Evolutionary conservation across 2,329 filamentous ascomycete species (phyloP).

Genomic region (Podosphaera fusca): DNA sequence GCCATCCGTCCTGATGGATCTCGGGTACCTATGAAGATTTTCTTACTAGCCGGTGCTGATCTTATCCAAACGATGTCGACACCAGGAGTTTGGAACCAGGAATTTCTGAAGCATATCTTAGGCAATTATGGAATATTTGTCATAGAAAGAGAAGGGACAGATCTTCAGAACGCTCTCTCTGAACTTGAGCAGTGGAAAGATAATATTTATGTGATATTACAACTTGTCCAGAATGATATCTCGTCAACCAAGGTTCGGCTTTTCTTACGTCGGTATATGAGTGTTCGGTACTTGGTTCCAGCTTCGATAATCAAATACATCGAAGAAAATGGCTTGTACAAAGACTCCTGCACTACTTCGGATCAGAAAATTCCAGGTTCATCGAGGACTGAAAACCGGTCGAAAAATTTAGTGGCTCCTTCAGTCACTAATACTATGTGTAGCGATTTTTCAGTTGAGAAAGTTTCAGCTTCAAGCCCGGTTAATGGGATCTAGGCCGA

Average conservation of each 20-base stretch:
- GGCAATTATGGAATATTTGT: constrained; percentile 66
- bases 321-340: constrained; percentile 40
- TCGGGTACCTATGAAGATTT: constrained; percentile 42
- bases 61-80: constrained; percentile 50
- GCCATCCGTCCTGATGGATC: constrained; percentile 44
- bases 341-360: constrained; percentile 19
- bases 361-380: not conserved
- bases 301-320: constrained; percentile 56
- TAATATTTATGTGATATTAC: constrained; percentile 32
- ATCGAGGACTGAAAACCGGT: no score
- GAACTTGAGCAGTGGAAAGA: constrained; percentile 61
- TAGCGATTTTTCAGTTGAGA: no score
- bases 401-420: no score
- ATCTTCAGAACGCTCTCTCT: constrained; percentile 71
- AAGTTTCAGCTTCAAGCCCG: no score
- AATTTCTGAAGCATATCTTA: constrained; percentile 73
- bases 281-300: constrained; percentile 54
- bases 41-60: constrained; percentile 60
- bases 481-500: no score
- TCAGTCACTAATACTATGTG: no score
- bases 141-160: constrained; percentile 69
- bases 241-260: constrained; percentile 65
- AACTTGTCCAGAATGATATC: constrained; percentile 70
- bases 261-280: constrained; percentile 59
- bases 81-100: constrained; percentile 56